Conservation (phyloP, 768 basidiomycete genomes). For the Auricularia sp. region DNA sequence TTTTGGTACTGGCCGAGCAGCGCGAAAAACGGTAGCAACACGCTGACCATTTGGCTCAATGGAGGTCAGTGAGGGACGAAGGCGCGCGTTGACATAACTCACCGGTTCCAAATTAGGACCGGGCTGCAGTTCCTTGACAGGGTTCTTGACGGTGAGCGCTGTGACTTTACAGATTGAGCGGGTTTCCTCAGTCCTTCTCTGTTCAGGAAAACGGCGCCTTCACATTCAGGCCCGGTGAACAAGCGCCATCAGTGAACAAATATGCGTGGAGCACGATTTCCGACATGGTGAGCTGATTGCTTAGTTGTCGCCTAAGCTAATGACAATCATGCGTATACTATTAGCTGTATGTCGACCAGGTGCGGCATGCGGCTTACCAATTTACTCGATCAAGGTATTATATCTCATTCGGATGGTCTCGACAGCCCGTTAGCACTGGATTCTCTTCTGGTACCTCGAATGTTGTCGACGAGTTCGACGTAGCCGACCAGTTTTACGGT, state of each 20-base stretch:
- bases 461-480: conserved; percentile 4
- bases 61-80: not conserved
- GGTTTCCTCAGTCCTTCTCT: too few relatives aligned
- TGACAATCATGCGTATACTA: not conserved
- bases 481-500: conserved; percentile 11
- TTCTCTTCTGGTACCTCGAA: conserved; percentile 1
- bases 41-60: conserved; percentile 4
- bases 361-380: not conserved
- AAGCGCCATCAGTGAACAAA: conserved; percentile 2
- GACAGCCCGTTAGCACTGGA: conserved; percentile 5
- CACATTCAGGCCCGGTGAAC: conserved; percentile 7
- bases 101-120: not conserved
- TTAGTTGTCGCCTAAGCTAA: too few relatives aligned
- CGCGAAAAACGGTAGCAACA: conserved; percentile 1
- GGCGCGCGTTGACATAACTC: not conserved
- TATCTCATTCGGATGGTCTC: not conserved
- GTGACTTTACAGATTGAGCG: too few relatives aligned
- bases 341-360: conserved; percentile 6
- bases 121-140: not conserved
- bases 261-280: conserved; percentile 4
- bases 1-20: conserved; percentile 6
- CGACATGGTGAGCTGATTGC: not conserved
- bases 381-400: not conserved
- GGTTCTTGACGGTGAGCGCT: not conserved
- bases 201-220: conserved; percentile 8